Conservation (phyloP, 139 green algal genomes). For the Astrephomene gubernaculifera region DNA sequence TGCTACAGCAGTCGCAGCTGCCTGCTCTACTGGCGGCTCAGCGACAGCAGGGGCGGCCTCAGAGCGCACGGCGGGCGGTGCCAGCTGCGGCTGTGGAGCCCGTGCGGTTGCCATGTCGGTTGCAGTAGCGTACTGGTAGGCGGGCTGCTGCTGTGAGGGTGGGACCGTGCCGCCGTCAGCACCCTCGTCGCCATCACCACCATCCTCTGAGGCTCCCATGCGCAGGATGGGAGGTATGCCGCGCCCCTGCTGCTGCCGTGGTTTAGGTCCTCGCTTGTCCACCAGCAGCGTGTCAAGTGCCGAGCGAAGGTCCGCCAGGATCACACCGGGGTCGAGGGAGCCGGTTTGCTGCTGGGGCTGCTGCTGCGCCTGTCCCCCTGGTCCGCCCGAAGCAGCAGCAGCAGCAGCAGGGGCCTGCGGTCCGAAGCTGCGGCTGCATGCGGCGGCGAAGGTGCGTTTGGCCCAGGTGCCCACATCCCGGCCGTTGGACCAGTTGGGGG, state of each 20-base stretch:
- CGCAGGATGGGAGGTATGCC: too few species aligned
- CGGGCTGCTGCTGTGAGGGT: neutral
- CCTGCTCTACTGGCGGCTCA: neutral
- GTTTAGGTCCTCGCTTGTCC: neutral
- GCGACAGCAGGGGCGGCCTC: neutral
- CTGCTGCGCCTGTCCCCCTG: neutral
- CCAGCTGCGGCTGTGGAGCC: neutral
- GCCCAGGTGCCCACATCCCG: constrained; percentile 53
- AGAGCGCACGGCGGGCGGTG: neutral
- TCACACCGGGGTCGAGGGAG: neutral
- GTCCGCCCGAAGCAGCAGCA: too few species aligned
- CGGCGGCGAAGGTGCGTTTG: constrained; percentile 48
- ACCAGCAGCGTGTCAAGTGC: constrained; percentile 26
- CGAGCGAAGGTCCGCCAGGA: constrained; percentile 4
- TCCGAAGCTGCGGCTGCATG: constrained; percentile 10
- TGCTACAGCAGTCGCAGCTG: neutral
- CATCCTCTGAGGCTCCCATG: neutral
- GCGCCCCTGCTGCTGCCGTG: too few species aligned
- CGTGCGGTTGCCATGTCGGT: neutral
- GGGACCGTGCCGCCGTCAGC: neutral
- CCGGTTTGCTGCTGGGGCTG: neutral
- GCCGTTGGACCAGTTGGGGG: constrained; percentile 58
- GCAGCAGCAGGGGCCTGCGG: too few species aligned
- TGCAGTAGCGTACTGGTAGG: neutral
- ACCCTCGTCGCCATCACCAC: neutral